Percentiles rank a stretch among this genome's conserved stretches.
phyloP scores from a whole-genome alignment of 441 rosid species.

The Mallotus japonicus region DNA sequence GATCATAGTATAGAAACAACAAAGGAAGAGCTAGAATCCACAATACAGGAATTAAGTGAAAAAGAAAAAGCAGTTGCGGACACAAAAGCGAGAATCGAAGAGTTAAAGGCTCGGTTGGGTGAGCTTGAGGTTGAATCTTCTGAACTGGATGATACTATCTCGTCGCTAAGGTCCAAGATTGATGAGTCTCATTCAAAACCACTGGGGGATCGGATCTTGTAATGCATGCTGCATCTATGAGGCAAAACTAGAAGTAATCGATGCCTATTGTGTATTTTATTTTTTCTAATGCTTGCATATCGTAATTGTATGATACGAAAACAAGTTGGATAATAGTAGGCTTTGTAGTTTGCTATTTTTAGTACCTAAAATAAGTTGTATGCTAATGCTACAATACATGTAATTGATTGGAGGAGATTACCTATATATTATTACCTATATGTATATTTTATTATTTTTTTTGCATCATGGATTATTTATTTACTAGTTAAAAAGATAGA shows the following conservation, averaged over 20 bases:
- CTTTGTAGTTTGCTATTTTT: neutral
- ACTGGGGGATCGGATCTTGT: conserved; percentile 31
- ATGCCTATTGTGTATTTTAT: neutral
- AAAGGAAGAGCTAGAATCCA: conserved; percentile 47
- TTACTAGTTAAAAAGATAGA: too few species aligned
- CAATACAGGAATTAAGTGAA: conserved; percentile 35
- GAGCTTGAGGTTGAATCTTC: conserved; percentile 37
- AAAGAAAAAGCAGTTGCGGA: conserved; percentile 40
- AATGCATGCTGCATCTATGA: neutral
- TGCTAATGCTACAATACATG: neutral
- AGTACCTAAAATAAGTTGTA: neutral
- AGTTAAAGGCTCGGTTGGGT: conserved; percentile 27
- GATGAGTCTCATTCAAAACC: conserved; percentile 29
- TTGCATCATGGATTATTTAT: neutral
- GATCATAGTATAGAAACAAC: conserved; percentile 32
- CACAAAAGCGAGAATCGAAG: conserved; percentile 28
- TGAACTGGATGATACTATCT: conserved; percentile 26
- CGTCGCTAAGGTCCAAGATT: conserved; percentile 15
- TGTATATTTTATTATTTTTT: neutral
- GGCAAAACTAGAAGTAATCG: neutral
- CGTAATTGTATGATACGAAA: conserved; percentile 15
- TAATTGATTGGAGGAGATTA: neutral
- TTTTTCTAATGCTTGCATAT: conserved; percentile 7
- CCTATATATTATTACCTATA: neutral
- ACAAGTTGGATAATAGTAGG: conserved; percentile 5